phyloP scores from a whole-genome alignment of 139 green algal genomes.

The Micractinium sp. region DNA sequence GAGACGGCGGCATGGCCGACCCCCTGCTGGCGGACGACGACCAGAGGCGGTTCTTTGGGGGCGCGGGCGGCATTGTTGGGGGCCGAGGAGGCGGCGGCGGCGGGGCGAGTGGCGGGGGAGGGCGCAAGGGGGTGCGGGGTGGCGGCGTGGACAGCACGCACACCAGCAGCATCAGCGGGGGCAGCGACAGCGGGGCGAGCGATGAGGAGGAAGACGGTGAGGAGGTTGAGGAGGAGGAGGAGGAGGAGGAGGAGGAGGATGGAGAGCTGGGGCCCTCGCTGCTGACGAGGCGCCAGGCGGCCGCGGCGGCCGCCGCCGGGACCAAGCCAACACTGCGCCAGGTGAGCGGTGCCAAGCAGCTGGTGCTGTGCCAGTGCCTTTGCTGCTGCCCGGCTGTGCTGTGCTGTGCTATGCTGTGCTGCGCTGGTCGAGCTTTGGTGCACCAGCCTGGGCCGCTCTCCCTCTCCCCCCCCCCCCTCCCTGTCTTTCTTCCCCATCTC shows the following conservation, averaged over 20 bases:
- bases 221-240: background rate
- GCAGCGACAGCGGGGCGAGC: slow-evolving; percentile 12
- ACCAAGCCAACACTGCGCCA: slow-evolving; percentile 22
- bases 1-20: slow-evolving; percentile 10
- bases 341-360: background rate
- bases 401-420: background rate
- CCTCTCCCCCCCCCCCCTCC: no score
- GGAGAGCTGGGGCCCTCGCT: background rate
- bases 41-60: slow-evolving; percentile 12
- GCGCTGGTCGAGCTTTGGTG: no score
- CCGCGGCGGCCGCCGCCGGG: background rate
- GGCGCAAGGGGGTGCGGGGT: background rate
- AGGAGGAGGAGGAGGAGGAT: background rate
- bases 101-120: background rate
- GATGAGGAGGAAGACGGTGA: background rate
- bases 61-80: background rate
- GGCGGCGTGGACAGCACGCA: background rate
- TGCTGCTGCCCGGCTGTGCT: background rate
- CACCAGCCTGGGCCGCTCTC: no score
- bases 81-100: background rate
- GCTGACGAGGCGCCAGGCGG: slow-evolving; percentile 4
- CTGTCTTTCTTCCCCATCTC: no score
- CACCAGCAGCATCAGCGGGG: slow-evolving; percentile 15
- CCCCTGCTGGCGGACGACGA: background rate
- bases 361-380: background rate